phyloP scores from a whole-genome alignment of 2,329 filamentous ascomycete genomes.

The Aureobasidium mangrovei region DNA sequence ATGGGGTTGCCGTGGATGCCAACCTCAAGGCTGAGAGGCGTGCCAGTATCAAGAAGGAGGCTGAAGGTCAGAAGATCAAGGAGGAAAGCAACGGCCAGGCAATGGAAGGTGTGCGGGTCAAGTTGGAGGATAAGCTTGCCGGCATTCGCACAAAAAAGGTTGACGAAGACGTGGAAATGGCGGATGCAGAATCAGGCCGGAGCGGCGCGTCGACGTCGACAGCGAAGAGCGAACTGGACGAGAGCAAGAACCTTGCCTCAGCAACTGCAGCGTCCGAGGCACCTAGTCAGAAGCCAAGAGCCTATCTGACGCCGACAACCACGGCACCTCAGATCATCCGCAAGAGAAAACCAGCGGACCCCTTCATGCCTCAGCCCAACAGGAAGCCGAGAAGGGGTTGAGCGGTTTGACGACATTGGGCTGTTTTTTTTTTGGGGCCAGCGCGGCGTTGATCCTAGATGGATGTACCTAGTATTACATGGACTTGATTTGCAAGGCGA shows the following conservation, averaged over 20 bases:
- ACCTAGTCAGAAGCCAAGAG: neutral
- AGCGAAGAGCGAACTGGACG: neutral
- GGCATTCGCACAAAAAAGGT: slow-evolving; percentile 5
- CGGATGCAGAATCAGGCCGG: slow-evolving; percentile 18
- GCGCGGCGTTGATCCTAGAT: neutral
- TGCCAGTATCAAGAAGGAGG: neutral
- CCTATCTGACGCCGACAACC: slow-evolving; percentile 1
- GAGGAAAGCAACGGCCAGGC: slow-evolving; percentile 1
- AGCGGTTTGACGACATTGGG: neutral
- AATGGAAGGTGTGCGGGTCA: slow-evolving; percentile 13
- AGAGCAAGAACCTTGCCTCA: neutral
- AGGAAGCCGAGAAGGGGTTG: slow-evolving; percentile 9
- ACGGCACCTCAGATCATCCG: slow-evolving; percentile 8
- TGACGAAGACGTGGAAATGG: slow-evolving; percentile 25
- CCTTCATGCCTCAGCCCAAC: slow-evolving; percentile 22
- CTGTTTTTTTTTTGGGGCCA: slow-evolving; percentile 1
- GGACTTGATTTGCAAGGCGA: slow-evolving; percentile 1
- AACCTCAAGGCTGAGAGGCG: neutral
- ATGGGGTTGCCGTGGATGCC: neutral
- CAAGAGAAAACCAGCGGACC: slow-evolving; percentile 21
- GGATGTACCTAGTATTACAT: neutral
- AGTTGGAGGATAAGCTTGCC: slow-evolving; percentile 24
- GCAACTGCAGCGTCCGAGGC: neutral
- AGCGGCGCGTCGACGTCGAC: slow-evolving; percentile 14
- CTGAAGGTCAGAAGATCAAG: neutral